phyloP scores from a whole-genome alignment of 2,329 filamentous ascomycete genomes.

The Chaetomium olivaceum region DNA sequence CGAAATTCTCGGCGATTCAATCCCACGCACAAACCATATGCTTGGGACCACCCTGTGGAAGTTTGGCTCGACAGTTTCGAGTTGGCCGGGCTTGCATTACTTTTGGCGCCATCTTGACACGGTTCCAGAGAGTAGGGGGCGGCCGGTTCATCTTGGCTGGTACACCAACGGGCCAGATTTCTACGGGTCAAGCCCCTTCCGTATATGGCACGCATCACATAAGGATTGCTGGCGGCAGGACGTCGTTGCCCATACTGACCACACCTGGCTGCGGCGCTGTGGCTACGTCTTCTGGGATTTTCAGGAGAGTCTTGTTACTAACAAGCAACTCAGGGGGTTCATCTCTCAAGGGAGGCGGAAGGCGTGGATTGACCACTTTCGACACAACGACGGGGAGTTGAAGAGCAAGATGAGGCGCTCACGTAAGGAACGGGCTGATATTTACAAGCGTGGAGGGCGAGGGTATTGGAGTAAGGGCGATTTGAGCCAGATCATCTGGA shows the following conservation, averaged over 20 bases:
- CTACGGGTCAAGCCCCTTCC: neutral
- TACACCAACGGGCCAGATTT: neutral
- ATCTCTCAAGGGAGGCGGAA: neutral
- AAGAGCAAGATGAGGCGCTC: neutral
- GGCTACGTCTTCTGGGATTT: constrained; percentile 9
- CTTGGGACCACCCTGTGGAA: too few species aligned
- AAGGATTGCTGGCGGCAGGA: neutral
- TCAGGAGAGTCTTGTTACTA: neutral
- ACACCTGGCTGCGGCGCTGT: neutral
- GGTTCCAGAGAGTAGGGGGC: too few species aligned
- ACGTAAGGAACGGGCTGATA: neutral
- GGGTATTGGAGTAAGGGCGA: constrained; percentile 9
- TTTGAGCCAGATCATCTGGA: constrained; percentile 6
- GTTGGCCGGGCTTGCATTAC: too few species aligned
- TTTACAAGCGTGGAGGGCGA: constrained; percentile 3
- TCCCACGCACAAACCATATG: too few species aligned
- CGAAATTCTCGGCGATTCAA: too few species aligned
- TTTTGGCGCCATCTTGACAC: too few species aligned
- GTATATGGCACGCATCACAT: neutral
- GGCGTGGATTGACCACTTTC: neutral
- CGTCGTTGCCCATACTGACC: neutral
- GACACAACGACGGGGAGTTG: neutral
- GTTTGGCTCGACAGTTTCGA: too few species aligned
- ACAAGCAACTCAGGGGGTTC: neutral
- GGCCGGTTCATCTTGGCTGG: neutral